phyloP scores from a whole-genome alignment of 345 rosid genomes.

The Euphorbia tirucalli region DNA sequence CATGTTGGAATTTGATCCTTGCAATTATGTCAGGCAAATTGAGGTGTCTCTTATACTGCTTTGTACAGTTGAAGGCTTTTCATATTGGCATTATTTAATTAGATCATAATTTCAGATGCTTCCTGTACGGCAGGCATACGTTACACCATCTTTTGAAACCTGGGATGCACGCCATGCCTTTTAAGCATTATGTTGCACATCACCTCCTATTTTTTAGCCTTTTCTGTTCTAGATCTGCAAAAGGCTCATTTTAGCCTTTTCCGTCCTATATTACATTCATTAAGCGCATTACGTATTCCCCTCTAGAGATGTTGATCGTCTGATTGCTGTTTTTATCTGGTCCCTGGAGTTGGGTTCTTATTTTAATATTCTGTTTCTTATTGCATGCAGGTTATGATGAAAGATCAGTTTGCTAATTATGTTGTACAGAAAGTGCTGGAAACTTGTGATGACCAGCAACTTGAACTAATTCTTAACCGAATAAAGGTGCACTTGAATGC shows the following conservation, averaged over 20 bases:
- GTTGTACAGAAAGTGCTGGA: slow-evolving; percentile 98
- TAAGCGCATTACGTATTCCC: no score
- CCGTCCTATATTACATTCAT: neutral
- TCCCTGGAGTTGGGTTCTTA: neutral
- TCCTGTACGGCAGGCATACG: neutral
- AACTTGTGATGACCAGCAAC: slow-evolving; percentile 90
- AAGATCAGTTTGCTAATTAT: slow-evolving; percentile 97
- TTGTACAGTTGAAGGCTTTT: no score
- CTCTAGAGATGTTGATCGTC: no score
- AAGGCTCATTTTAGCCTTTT: no score
- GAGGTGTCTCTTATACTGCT: neutral
- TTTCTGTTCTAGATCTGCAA: neutral
- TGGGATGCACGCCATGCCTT: neutral
- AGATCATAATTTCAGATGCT: neutral
- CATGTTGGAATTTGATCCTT: neutral
- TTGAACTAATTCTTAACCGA: slow-evolving; percentile 74
- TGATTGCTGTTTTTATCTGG: neutral
- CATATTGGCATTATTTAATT: no score
- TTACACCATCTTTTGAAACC: neutral
- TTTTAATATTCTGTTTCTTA: slow-evolving; percentile 13
- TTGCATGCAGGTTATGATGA: slow-evolving; percentile 81
- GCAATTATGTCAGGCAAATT: no score
- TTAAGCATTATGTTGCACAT: neutral
- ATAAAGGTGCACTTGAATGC: slow-evolving; percentile 88
- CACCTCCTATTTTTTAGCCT: neutral